Percentiles rank a stretch among this genome's conserved stretches.
Evolutionary conservation across 2,329 filamentous ascomycete genomes (phyloP).

Genomic region (Diplocarpon rosae): DNA sequence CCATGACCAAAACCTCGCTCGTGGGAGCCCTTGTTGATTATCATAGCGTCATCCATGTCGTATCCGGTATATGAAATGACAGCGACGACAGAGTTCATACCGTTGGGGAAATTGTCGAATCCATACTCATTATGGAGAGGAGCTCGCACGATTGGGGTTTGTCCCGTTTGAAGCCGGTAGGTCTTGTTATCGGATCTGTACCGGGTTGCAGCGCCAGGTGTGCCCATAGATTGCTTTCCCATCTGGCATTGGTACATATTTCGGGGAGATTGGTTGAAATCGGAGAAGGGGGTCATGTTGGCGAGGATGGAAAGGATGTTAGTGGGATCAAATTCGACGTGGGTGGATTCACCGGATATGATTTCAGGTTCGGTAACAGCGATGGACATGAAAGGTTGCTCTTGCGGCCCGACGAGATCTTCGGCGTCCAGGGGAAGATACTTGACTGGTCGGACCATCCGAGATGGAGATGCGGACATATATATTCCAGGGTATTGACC

Average conservation of each 20-base stretch:
- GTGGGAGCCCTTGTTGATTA: slow-evolving; percentile 93
- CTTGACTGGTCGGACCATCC: slow-evolving; percentile 86
- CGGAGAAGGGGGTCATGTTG: slow-evolving; percentile 97
- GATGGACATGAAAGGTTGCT: slow-evolving; percentile 98
- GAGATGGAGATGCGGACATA: slow-evolving; percentile 74
- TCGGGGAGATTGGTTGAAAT: slow-evolving; percentile 96
- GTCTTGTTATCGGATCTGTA: slow-evolving; percentile 96
- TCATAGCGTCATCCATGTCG: slow-evolving; percentile 99
- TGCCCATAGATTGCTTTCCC: slow-evolving; percentile 99
- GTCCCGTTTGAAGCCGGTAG: slow-evolving; percentile 88
- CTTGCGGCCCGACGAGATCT: slow-evolving; percentile 84
- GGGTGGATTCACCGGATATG: slow-evolving; percentile 76
- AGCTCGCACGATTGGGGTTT: slow-evolving; percentile 85
- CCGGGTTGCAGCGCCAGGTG: slow-evolving; percentile 71
- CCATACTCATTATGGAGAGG: slow-evolving; percentile 94
- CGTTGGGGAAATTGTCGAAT: slow-evolving; percentile 96
- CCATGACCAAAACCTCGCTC: slow-evolving; percentile 93
- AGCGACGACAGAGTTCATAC: slow-evolving; percentile 87
- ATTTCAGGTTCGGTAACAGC: slow-evolving; percentile 84
- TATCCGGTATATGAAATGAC: slow-evolving; percentile 98
- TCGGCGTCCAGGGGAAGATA: slow-evolving; percentile 78
- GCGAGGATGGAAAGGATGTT: slow-evolving; percentile 96
- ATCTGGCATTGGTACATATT: slow-evolving; percentile 99
- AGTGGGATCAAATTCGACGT: slow-evolving; percentile 88
- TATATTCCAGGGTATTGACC: slow-evolving; percentile 96